A percentile compares a stretch with the other conserved stretches of the same genome.
phyloP scores from a whole-genome alignment of 164 flowering plant species.

The Nymphaea colorata region DNA sequence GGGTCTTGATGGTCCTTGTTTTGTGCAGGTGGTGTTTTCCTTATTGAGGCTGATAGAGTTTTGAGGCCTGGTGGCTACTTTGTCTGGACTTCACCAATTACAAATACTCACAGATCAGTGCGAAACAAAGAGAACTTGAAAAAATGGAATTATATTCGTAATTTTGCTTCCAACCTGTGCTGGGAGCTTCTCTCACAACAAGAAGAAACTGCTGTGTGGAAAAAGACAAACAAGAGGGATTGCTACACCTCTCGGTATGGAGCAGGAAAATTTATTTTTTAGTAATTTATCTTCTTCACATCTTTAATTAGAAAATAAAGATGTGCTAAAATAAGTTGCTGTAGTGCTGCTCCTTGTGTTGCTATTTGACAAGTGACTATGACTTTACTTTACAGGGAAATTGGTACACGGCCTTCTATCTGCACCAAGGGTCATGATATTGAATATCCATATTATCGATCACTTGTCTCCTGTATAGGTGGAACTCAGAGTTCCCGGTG shows the following conservation, averaged over 20 bases:
- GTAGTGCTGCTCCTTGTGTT: background rate
- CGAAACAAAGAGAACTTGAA: slow-evolving; percentile 58
- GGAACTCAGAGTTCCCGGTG: slow-evolving; percentile 82
- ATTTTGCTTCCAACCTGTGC: slow-evolving; percentile 58
- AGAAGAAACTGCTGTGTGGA: slow-evolving; percentile 97
- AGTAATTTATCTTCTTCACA: slow-evolving; percentile 1
- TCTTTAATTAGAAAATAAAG: background rate
- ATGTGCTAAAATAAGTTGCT: no score
- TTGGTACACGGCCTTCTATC: slow-evolving; percentile 49
- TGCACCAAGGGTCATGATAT: slow-evolving; percentile 70
- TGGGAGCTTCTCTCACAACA: slow-evolving; percentile 90
- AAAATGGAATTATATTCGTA: slow-evolving; percentile 52
- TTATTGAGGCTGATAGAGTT: slow-evolving; percentile 87
- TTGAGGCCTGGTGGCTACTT: slow-evolving; percentile 96
- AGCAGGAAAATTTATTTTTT: slow-evolving; percentile 2
- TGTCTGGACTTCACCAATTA: slow-evolving; percentile 93
- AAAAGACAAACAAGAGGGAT: slow-evolving; percentile 54
- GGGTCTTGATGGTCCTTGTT: background rate
- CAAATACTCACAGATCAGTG: slow-evolving; percentile 35
- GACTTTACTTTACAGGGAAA: slow-evolving; percentile 35
- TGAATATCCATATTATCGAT: slow-evolving; percentile 77
- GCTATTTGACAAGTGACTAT: background rate
- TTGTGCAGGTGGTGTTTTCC: slow-evolving; percentile 63
- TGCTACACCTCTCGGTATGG: slow-evolving; percentile 73
- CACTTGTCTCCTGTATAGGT: slow-evolving; percentile 78